Percentiles rank a stretch among this genome's conserved stretches.
These are phyloP conservation scores for Alloascoidea hylecoeti DNA, from an alignment of 805 yeast species.

Conservation along the genomic window DNA sequence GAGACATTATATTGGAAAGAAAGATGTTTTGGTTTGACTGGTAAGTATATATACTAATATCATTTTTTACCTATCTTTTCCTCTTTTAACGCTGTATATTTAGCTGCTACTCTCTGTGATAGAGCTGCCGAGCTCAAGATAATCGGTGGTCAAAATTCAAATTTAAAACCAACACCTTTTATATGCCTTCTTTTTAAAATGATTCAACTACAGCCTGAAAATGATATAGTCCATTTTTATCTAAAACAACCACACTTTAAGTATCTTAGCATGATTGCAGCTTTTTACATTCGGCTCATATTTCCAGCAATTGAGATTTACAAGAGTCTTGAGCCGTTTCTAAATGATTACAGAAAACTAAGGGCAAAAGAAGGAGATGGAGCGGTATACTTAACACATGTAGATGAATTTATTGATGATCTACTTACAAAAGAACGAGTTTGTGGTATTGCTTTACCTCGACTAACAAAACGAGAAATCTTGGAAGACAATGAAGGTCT, in stretches of 20 bases:
- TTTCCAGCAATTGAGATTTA: constrained; percentile 31
- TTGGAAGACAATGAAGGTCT: constrained; percentile 20
- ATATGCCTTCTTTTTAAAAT: constrained; percentile 66
- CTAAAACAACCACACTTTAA: constrained; percentile 59
- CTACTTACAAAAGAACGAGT: constrained; percentile 43
- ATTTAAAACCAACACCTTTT: constrained; percentile 54
- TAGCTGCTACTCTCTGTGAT: constrained; percentile 34
- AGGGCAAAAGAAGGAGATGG: constrained; percentile 26
- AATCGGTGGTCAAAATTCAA: constrained; percentile 45
- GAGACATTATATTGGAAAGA: constrained; percentile 47
- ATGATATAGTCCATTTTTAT: constrained; percentile 38
- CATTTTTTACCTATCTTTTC: background rate
- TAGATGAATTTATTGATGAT: constrained; percentile 68
- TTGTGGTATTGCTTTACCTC: constrained; percentile 62
- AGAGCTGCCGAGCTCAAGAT: constrained; percentile 26
- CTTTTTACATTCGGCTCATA: constrained; percentile 41
- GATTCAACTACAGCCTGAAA: constrained; percentile 59
- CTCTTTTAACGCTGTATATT: constrained; percentile 2
- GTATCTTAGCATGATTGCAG: constrained; percentile 55
- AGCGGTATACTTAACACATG: constrained; percentile 27
- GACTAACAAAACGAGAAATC: constrained; percentile 25
- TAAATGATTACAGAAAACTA: constrained; percentile 58
- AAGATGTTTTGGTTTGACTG: constrained; percentile 33
- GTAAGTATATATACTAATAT: constrained; percentile 4
- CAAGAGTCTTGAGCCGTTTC: constrained; percentile 34